Evolutionary conservation across 768 basidiomycete genomes (phyloP), one percentile per base, ranked within the genome.

Genomic region (Clavulina sp.): DNA sequence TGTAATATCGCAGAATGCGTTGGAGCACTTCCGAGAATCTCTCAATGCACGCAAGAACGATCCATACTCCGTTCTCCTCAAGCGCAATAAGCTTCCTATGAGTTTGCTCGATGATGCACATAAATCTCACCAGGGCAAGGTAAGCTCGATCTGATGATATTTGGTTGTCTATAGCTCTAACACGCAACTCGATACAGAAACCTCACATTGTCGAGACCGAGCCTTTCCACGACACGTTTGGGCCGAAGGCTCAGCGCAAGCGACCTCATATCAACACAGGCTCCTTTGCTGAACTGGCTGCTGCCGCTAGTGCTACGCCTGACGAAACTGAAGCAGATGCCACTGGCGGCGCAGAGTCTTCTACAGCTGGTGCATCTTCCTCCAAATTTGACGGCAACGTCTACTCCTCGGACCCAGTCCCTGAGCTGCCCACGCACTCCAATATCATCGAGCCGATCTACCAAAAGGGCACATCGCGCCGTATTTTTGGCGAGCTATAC

Each of bases 401-500:
- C 7, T 7, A 30, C 16, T 28, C 48, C 31, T 7, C 26, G 16
- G 50, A 50, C 53, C 19, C 33, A 50, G n/a, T 43, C 24, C 4
- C 47, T 18, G 16, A 52, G 13, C 48, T 28, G 26, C 43, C 43
- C 9, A 30, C 28, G 16, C 2, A 30, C 48, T 23, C 48, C 16
- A 16, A 49, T 16, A 13, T 30, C 31, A 30, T 81, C 59, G 91
- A 93, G 59, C 88, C 91, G 6, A 88, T 93, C 53, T 95, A 89
- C 60, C 77, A 82, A 48, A 97, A 97, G 65, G 93, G 93, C 33
- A 96, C 92, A 1, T 93, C 89, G 7, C 74, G 84, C 32, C 80
- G 93, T 21, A 99, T 99, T 55, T 97, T 95, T 66, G 92, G 91
- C 54, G 93, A 99, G 65, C 70, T 97, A 4, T 97, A 99, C 75